Evolutionary conservation across 2,329 filamentous ascomycete species (phyloP).

Genomic region (Parastagonospora avenae): DNA sequence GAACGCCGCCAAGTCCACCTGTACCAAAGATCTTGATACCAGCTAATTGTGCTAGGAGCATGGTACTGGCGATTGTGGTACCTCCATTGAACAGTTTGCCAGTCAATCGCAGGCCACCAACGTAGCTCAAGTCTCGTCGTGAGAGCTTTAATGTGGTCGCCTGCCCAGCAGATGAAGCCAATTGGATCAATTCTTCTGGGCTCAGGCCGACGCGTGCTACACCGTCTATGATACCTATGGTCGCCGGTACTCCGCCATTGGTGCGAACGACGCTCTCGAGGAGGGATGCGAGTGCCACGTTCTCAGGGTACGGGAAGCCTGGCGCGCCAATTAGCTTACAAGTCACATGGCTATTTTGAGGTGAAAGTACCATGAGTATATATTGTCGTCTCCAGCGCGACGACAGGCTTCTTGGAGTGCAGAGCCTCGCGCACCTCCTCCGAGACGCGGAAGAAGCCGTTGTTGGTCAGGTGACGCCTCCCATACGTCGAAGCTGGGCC

Average conservation of each 20-base stretch:
- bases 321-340: conserved; percentile 9
- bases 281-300: conserved; percentile 74
- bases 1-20: conserved; percentile 91
- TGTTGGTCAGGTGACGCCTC: conserved; percentile 42
- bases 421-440: conserved; percentile 84
- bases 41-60: conserved; percentile 83
- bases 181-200: conserved; percentile 71
- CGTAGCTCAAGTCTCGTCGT: conserved; percentile 81
- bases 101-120: conserved; percentile 72
- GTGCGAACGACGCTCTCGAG: conserved; percentile 81
- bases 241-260: conserved; percentile 81
- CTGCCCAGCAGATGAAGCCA: conserved; percentile 69
- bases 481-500: conserved; percentile 2
- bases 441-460: conserved; percentile 70
- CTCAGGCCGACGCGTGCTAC: conserved; percentile 79
- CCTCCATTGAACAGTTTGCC: conserved; percentile 79
- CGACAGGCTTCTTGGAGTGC: conserved; percentile 75
- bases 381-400: conserved; percentile 93
- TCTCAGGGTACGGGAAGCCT: conserved; percentile 75
- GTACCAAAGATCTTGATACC: conserved; percentile 94
- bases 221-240: conserved; percentile 85
- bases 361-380: conserved; percentile 79
- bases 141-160: conserved; percentile 80
- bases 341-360: background rate
- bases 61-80: conserved; percentile 92